A percentile compares a stretch with the other conserved stretches of the same genome.
phyloP scores from a whole-genome alignment of 2,329 filamentous ascomycete species.

The Xylariaceae sp. region DNA sequence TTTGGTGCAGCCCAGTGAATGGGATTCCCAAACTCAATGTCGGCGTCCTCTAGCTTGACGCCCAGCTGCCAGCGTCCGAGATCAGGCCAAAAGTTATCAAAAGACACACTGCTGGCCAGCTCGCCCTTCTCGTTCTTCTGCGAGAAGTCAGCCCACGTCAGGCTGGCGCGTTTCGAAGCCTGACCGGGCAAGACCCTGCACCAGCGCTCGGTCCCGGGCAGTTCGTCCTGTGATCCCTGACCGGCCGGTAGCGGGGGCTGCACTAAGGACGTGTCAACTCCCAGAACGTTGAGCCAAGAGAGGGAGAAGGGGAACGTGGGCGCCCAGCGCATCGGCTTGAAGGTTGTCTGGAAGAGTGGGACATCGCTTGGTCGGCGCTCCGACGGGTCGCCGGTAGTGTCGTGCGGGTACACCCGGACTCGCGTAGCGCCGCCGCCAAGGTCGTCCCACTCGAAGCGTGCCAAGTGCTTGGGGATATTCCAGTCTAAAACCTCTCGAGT shows the following conservation, averaged over 20 bases:
- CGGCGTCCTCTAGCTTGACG: conserved; percentile 28
- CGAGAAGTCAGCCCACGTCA: conserved; percentile 44
- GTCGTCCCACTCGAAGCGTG: conserved; percentile 42
- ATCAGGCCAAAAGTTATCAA: conserved; percentile 43
- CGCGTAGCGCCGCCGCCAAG: conserved; percentile 32
- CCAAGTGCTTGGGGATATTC: conserved; percentile 52
- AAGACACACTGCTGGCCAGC: conserved; percentile 8
- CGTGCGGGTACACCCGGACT: conserved; percentile 42
- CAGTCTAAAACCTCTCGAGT: conserved; percentile 35
- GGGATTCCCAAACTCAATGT: conserved; percentile 27
- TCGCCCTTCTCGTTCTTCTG: conserved; percentile 32
- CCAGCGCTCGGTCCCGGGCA: conserved; percentile 44
- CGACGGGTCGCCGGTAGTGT: conserved; percentile 27
- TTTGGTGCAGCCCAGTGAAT: conserved; percentile 22
- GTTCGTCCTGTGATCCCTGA: conserved; percentile 34
- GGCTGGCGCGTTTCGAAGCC: conserved; percentile 26
- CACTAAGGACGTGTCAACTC: conserved; percentile 39
- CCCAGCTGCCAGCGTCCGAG: conserved; percentile 39
- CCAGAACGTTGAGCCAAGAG: conserved; percentile 34
- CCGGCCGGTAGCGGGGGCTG: conserved; percentile 44
- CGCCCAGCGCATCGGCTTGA: conserved; percentile 36
- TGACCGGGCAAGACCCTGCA: conserved; percentile 33
- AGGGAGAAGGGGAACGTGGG: conserved; percentile 42
- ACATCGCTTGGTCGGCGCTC: conserved; percentile 31
- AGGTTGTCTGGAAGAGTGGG: conserved; percentile 43